Evolutionary conservation across 2,329 filamentous ascomycete species (phyloP).

Genomic region (Drechslerella stenobrocha): DNA sequence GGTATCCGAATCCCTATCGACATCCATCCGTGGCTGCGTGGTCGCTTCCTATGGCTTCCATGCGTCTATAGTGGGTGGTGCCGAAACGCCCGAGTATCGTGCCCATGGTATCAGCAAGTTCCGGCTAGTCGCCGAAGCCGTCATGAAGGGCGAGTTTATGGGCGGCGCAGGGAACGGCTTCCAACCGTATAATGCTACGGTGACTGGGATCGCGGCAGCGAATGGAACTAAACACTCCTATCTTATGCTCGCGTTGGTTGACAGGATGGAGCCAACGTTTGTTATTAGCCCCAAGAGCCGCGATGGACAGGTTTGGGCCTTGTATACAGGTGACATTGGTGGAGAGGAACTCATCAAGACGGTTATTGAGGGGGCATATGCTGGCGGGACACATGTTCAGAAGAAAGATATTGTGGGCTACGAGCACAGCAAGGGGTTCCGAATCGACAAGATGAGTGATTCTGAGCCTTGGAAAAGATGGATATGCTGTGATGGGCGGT

Average conservation of each 20-base stretch:
- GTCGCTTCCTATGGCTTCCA: conserved; percentile 93
- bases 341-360: conserved; percentile 68
- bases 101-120: conserved; percentile 77
- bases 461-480: conserved; percentile 71
- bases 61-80: conserved; percentile 83
- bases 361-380: conserved; percentile 71
- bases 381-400: conserved; percentile 62
- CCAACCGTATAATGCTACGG: conserved; percentile 63
- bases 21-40: conserved; percentile 70
- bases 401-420: conserved; percentile 67
- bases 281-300: conserved; percentile 76
- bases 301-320: conserved; percentile 60
- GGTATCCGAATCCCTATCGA: conserved; percentile 53
- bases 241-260: conserved; percentile 73
- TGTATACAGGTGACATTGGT: conserved; percentile 42
- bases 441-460: conserved; percentile 68
- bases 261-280: conserved; percentile 79
- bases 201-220: conserved; percentile 56
- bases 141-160: conserved; percentile 40
- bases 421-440: conserved; percentile 69
- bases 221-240: conserved; percentile 68
- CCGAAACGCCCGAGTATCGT: conserved; percentile 80
- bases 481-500: conserved; percentile 86
- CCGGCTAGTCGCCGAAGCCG: conserved; percentile 76
- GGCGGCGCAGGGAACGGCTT: conserved; percentile 57